phyloP scores from a whole-genome alignment of 225 moss, liverwort and hornwort genomes.

The Polytrichum formosum region DNA sequence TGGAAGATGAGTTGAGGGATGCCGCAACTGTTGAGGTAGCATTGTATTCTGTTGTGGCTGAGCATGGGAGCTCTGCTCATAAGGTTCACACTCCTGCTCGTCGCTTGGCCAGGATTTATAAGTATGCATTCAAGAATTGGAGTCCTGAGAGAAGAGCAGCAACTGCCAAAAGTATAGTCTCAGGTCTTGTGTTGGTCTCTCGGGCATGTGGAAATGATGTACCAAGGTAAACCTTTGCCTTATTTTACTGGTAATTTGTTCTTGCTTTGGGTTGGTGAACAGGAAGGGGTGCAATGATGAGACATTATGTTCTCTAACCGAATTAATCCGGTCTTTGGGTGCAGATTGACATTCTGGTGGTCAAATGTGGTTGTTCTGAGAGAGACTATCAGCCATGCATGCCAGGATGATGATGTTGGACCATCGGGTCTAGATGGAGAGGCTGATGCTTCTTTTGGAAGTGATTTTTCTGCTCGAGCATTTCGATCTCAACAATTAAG shows the following conservation, averaged over 20 bases:
- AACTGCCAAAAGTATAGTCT: conserved; percentile 44
- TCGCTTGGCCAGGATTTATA: conserved; percentile 58
- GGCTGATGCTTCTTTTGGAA: conserved; percentile 16
- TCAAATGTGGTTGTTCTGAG: conserved; percentile 58
- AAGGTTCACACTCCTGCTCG: conserved; percentile 70
- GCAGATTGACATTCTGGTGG: conserved; percentile 71
- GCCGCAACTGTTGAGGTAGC: conserved; percentile 55
- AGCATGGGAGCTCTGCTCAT: conserved; percentile 59
- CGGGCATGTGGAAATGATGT: conserved; percentile 60
- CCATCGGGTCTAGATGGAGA: conserved; percentile 18
- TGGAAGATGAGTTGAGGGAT: conserved; percentile 56
- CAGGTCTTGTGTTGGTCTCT: conserved; percentile 51
- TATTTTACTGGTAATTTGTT: neutral
- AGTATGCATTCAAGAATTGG: conserved; percentile 44
- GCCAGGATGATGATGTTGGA: conserved; percentile 18
- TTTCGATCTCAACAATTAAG: conserved; percentile 21
- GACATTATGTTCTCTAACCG: neutral
- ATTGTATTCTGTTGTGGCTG: conserved; percentile 52
- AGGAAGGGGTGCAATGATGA: neutral
- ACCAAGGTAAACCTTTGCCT: conserved; percentile 31
- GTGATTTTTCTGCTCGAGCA: conserved; percentile 29
- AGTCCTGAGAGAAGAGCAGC: conserved; percentile 43
- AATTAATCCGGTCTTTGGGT: conserved; percentile 1
- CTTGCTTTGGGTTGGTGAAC: too few relatives aligned
- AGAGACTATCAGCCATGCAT: conserved; percentile 34